Evolutionary conservation across 1,139 yeast genomes (phyloP).

Genomic region (Scheffersomyces stambukii): DNA sequence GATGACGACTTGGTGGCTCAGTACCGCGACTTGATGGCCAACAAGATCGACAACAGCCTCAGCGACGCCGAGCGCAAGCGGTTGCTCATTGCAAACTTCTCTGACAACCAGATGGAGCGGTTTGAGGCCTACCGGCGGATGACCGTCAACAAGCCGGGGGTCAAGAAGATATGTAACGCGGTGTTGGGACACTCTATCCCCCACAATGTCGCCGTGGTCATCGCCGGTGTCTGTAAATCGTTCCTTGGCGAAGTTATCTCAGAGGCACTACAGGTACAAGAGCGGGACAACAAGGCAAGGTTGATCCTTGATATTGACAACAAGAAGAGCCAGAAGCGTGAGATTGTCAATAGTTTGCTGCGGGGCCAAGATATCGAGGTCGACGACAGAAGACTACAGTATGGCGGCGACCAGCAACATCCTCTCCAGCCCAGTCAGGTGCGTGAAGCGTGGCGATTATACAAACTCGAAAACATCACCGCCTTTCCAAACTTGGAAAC

Average conservation of each 20-base stretch:
- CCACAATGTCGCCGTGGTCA: slow-evolving; percentile 72
- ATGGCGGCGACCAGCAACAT: slow-evolving; percentile 41
- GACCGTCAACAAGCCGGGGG: slow-evolving; percentile 72
- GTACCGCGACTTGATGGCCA: slow-evolving; percentile 24
- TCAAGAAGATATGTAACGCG: slow-evolving; percentile 75
- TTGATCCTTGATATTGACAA: slow-evolving; percentile 33
- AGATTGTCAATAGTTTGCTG: slow-evolving; percentile 24
- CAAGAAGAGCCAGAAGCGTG: slow-evolving; percentile 30
- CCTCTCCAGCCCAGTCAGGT: slow-evolving; percentile 83
- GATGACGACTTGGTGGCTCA: slow-evolving; percentile 32
- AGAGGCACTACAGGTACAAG: slow-evolving; percentile 66
- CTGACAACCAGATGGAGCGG: slow-evolving; percentile 79
- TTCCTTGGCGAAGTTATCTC: slow-evolving; percentile 87
- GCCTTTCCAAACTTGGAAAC: slow-evolving; percentile 62
- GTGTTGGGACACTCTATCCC: slow-evolving; percentile 82
- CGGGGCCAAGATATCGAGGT: slow-evolving; percentile 28
- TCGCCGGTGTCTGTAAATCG: slow-evolving; percentile 86
- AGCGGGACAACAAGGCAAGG: slow-evolving; percentile 47
- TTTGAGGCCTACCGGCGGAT: slow-evolving; percentile 87
- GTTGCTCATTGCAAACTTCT: slow-evolving; percentile 66
- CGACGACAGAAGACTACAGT: slow-evolving; percentile 25
- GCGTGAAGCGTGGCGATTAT: slow-evolving; percentile 83
- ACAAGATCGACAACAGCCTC: slow-evolving; percentile 20
- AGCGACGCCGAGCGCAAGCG: slow-evolving; percentile 54
- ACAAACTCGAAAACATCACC: slow-evolving; percentile 63